A percentile compares a stretch with the other conserved stretches of the same genome.
Conservation (phyloP, 2,329 filamentous ascomycete species). For the Tolypocladium inflatum region DNA sequence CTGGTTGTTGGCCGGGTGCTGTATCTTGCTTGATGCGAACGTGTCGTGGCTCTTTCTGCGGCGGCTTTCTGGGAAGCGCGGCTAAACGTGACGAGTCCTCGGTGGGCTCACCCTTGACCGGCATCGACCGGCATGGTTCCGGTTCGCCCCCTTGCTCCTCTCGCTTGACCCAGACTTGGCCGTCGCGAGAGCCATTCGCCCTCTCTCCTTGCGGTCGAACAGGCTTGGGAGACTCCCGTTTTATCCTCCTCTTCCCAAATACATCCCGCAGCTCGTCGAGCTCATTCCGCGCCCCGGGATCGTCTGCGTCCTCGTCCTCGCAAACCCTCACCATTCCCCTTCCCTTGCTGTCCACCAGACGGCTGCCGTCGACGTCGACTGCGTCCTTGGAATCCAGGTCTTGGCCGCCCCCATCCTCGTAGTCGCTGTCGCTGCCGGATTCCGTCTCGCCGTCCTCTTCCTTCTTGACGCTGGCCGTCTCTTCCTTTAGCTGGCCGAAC, state of each 20-base stretch:
- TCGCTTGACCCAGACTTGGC: too few relatives aligned
- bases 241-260: slow-evolving; percentile 13
- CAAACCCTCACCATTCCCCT: slow-evolving; percentile 65
- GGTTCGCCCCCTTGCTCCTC: background rate
- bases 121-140: too few relatives aligned
- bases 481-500: slow-evolving; percentile 52
- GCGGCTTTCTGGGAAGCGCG: background rate
- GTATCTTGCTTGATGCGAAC: background rate
- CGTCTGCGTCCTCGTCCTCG: slow-evolving; percentile 52
- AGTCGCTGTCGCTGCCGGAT: slow-evolving; percentile 36
- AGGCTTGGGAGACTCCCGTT: slow-evolving; percentile 8
- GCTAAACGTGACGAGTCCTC: background rate
- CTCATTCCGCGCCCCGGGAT: slow-evolving; percentile 34
- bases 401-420: slow-evolving; percentile 34
- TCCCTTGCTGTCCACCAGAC: slow-evolving; percentile 56
- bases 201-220: background rate
- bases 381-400: slow-evolving; percentile 38
- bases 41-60: background rate
- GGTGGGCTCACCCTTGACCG: background rate
- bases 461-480: slow-evolving; percentile 18
- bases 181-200: background rate
- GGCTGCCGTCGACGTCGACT: slow-evolving; percentile 54
- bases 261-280: slow-evolving; percentile 53
- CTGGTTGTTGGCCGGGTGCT: background rate
- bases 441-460: slow-evolving; percentile 22